Evolutionary conservation across 768 basidiomycete genomes (phyloP).

Genomic region (Epithele typhae): DNA sequence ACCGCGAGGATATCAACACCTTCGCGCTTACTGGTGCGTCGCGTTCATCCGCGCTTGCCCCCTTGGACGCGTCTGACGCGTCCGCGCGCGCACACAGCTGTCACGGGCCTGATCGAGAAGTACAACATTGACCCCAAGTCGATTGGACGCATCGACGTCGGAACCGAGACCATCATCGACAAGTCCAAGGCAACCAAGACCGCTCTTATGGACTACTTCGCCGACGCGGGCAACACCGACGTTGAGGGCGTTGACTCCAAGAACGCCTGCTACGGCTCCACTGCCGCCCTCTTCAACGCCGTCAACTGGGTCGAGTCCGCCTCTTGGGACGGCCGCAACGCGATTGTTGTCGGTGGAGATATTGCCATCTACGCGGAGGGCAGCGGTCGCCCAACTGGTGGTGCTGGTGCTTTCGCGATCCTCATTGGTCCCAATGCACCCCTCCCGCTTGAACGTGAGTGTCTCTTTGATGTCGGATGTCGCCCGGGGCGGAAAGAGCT

Average conservation of each 20-base stretch:
- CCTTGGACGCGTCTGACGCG: neutral
- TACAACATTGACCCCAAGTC: constrained; percentile 95
- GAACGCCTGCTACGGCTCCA: constrained; percentile 99
- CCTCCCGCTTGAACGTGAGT: constrained; percentile 90
- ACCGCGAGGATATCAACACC: constrained; percentile 99
- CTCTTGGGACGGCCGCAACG: constrained; percentile 97
- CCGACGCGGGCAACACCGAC: constrained; percentile 87
- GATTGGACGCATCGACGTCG: constrained; percentile 96
- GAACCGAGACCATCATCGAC: constrained; percentile 99
- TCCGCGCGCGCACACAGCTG: constrained; percentile 54
- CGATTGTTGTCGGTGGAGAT: constrained; percentile 94
- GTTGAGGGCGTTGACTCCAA: constrained; percentile 99
- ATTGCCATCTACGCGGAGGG: constrained; percentile 99
- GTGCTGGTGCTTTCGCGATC: constrained; percentile 93
- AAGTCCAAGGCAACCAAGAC: constrained; percentile 99
- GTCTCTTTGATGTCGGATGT: constrained; percentile 12
- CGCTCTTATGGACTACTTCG: constrained; percentile 96
- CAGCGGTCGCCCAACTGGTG: constrained; percentile 90
- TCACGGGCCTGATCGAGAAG: constrained; percentile 85
- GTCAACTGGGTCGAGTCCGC: constrained; percentile 97
- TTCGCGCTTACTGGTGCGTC: constrained; percentile 86
- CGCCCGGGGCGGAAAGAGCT: no score
- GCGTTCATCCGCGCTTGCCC: neutral
- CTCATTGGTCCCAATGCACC: constrained; percentile 97
- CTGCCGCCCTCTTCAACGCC: constrained; percentile 97